Evolutionary conservation across 768 basidiomycete genomes (phyloP).

Genomic region (Phylloporus sp.): DNA sequence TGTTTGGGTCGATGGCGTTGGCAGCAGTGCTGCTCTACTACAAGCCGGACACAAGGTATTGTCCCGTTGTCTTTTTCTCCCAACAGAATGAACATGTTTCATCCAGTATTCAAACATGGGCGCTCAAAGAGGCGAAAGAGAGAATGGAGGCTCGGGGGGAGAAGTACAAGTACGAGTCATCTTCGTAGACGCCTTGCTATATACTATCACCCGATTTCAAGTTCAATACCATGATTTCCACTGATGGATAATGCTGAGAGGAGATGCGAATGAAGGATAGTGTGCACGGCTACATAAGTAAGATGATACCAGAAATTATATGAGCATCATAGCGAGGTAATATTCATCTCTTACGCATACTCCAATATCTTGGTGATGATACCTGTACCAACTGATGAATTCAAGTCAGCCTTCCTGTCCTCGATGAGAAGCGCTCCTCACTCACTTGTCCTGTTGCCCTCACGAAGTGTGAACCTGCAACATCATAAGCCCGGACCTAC

Average conservation of each 20-base stretch:
- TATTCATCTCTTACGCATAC: conserved; percentile 24
- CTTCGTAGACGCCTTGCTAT: conserved; percentile 28
- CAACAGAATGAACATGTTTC: not conserved
- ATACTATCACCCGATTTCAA: not conserved
- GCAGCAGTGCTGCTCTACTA: conserved; percentile 78
- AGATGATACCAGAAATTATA: conserved; percentile 19
- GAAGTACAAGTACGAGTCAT: conserved; percentile 76
- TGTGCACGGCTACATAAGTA: conserved; percentile 11
- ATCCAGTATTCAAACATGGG: conserved; percentile 87
- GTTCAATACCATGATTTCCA: not conserved
- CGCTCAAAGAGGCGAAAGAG: conserved; percentile 81
- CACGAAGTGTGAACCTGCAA: conserved; percentile 79
- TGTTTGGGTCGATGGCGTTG: conserved; percentile 84
- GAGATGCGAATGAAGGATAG: conserved; percentile 14
- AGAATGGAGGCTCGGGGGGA: conserved; percentile 94
- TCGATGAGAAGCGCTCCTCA: not conserved
- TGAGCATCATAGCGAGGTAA: conserved; percentile 4
- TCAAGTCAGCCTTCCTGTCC: conserved; percentile 9
- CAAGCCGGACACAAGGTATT: conserved; percentile 91
- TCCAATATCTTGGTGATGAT: conserved; percentile 84
- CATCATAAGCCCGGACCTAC: not conserved
- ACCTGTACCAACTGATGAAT: conserved; percentile 78
- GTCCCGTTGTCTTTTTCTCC: conserved; percentile 20
- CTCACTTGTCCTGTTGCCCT: conserved; percentile 90
- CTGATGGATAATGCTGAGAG: conserved; percentile 20